Evolutionary conservation across 768 basidiomycete species (phyloP).

Genomic region (Naganishia antarctica): DNA sequence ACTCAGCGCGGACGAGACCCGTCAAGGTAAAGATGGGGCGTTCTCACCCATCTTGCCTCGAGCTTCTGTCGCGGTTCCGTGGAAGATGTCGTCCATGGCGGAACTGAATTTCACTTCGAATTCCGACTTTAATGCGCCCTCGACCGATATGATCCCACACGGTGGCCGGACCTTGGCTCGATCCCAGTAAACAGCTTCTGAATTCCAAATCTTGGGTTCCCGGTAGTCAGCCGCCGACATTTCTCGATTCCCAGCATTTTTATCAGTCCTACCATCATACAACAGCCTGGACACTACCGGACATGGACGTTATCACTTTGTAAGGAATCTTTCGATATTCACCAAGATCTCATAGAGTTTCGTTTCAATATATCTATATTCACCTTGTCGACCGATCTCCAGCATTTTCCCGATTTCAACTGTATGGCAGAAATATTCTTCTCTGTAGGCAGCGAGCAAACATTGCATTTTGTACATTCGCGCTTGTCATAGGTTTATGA

Average conservation of each 20-base stretch:
- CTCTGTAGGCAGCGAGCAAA: neutral
- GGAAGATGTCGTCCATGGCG: slow-evolving; percentile 18
- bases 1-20: neutral
- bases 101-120: neutral
- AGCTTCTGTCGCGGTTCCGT: slow-evolving; percentile 13
- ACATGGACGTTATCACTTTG: slow-evolving; percentile 4
- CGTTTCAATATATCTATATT: neutral
- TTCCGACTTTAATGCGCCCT: neutral
- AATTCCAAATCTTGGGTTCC: neutral
- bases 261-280: neutral
- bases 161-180: slow-evolving; percentile 1
- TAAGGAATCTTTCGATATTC: neutral
- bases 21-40: slow-evolving; percentile 22
- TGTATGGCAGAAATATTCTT: neutral
- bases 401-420: neutral
- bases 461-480: neutral
- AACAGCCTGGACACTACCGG: neutral
- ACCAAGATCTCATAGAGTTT: slow-evolving; percentile 13
- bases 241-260: neutral
- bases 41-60: slow-evolving; percentile 17
- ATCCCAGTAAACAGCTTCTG: slow-evolving; percentile 1
- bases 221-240: neutral
- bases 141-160: neutral
- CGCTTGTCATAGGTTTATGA: slow-evolving; percentile 1
- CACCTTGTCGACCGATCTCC: neutral